phyloP scores from a whole-genome alignment of 2,329 filamentous ascomycete species.

The Fusarium lateritium region DNA sequence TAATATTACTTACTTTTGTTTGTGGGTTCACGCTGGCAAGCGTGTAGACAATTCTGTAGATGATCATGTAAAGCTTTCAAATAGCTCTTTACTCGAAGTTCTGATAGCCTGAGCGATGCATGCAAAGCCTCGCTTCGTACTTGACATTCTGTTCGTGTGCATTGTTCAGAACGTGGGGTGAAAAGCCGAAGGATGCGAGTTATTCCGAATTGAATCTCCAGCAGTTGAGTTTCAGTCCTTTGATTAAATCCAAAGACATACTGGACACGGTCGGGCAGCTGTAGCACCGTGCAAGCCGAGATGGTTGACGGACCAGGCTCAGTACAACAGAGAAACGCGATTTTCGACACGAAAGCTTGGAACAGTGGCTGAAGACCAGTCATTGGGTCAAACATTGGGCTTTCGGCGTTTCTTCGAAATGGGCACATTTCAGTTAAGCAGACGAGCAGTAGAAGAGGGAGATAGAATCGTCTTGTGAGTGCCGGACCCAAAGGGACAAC shows the following conservation, averaged over 20 bases:
- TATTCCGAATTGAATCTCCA: not conserved
- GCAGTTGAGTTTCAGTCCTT: not conserved
- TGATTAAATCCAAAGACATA: conserved; percentile 7
- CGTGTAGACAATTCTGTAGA: not conserved
- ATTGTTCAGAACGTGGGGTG: not conserved
- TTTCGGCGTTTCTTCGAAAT: not conserved
- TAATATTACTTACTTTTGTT: not conserved
- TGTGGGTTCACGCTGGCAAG: not conserved
- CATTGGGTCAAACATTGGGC: not conserved
- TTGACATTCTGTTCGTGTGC: not conserved
- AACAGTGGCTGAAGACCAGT: conserved; percentile 4
- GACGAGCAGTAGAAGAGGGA: not conserved
- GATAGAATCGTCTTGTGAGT: not conserved
- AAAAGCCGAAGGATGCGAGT: not conserved
- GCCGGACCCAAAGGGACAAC: not conserved
- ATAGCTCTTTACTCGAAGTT: not conserved
- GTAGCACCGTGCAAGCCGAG: conserved; percentile 1
- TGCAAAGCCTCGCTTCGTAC: not conserved
- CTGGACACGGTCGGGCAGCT: conserved; percentile 2
- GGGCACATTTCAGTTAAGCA: not conserved
- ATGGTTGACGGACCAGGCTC: not conserved
- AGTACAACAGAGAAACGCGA: conserved; percentile 5
- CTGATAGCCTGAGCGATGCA: not conserved
- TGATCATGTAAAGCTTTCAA: not conserved
- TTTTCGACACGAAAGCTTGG: not conserved